Evolutionary conservation across 768 basidiomycete species (phyloP), one percentile per base, ranked within the genome.

Genomic region (Tricholoma saponaceum): DNA sequence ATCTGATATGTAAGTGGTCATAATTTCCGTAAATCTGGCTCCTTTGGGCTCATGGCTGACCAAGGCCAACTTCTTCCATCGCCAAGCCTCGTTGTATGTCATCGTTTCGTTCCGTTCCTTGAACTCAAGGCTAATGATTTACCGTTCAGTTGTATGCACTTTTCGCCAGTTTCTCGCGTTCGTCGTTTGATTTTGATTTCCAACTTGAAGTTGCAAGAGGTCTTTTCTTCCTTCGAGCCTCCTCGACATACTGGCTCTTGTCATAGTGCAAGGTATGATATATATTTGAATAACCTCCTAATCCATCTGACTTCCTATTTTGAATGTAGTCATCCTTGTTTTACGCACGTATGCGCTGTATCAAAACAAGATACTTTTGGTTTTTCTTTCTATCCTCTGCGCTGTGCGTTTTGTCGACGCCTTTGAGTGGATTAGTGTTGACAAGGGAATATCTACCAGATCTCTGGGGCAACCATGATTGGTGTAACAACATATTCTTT

Each of bases 341-440:
- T 61, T 68, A 58, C 54, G 66, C n/a, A 69, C 66, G 9, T 60
- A 69, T 55, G 68, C 67, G 3, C 50, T 69, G 32, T 69, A 68
- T 55, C 65, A 64, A 35, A 61, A 61, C 52, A 60, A 37, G 25
- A 30, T 22, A 5, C 44, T 69, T 14, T 43, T 68, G 14, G 41
- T 55, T 35, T 6, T 58, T 30, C 57, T 69, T 13, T 25, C 55
- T 8, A 26, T 43, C 13, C 41, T 66, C 20, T 64, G 61, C 28
- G 22, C 60, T 22, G 68, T 69, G 18, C 33, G 67, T 60, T n/a
- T 9, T 14, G n/a, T 39, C 18, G 8, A 32, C 13, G 8, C n/a
- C 6, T 18, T 43, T 18, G 1, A 18, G 41, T 3, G 7, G 18
- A 43, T 43, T 20, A 9, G 41, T 18, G 16, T 43, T 43, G 41